These are phyloP conservation scores for Metschnikowia anglica DNA, from an alignment of 805 yeast species.

Conservation along the genomic window DNA sequence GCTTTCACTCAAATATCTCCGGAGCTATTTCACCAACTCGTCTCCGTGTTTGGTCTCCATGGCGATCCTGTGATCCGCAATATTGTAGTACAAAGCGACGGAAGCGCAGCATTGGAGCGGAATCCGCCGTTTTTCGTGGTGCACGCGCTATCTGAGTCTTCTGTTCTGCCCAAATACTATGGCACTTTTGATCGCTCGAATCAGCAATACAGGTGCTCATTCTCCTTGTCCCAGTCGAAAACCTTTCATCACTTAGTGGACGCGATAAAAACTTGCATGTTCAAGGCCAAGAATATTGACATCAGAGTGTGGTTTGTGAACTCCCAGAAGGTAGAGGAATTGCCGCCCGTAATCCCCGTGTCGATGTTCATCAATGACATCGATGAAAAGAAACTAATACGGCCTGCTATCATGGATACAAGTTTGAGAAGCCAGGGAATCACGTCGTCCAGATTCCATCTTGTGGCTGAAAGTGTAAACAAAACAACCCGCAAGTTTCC, in stretches of 20 bases:
- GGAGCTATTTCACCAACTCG: slow-evolving; percentile 44
- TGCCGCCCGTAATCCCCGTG: slow-evolving; percentile 26
- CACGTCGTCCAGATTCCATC: slow-evolving; percentile 23
- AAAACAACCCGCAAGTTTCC: slow-evolving; percentile 22
- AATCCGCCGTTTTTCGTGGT: slow-evolving; percentile 38
- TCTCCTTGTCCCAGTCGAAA: slow-evolving; percentile 32
- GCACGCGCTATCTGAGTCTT: slow-evolving; percentile 31
- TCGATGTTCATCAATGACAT: slow-evolving; percentile 31
- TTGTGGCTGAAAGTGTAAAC: slow-evolving; percentile 31
- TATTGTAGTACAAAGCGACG: slow-evolving; percentile 27
- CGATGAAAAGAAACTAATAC: slow-evolving; percentile 30
- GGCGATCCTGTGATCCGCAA: slow-evolving; percentile 37
- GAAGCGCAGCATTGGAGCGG: slow-evolving; percentile 33
- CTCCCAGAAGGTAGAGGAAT: slow-evolving; percentile 23
- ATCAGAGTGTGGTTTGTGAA: slow-evolving; percentile 42
- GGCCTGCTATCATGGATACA: slow-evolving; percentile 22
- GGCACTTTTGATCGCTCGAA: slow-evolving; percentile 8
- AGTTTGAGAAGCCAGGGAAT: slow-evolving; percentile 35
- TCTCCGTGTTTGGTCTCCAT: slow-evolving; percentile 54
- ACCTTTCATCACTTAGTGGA: slow-evolving; percentile 36
- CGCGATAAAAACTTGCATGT: slow-evolving; percentile 24
- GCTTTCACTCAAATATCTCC: slow-evolving; percentile 38
- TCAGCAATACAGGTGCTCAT: slow-evolving; percentile 6
- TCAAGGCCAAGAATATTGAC: slow-evolving; percentile 21
- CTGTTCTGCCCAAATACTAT: slow-evolving; percentile 1